phyloP scores from a whole-genome alignment of 2,329 filamentous ascomycete genomes.

The Passalora sequoiae region DNA sequence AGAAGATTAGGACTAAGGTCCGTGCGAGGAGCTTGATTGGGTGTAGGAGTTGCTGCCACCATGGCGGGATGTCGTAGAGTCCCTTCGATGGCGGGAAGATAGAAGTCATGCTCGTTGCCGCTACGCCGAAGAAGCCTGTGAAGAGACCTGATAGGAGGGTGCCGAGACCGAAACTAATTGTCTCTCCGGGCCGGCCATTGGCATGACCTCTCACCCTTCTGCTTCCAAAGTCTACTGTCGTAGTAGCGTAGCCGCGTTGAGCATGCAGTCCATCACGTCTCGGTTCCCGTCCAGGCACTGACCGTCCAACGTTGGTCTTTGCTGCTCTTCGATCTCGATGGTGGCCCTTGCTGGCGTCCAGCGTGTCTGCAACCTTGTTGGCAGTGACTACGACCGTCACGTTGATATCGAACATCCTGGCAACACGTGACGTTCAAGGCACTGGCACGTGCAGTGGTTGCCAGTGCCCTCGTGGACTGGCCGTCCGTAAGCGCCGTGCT shows the following conservation, averaged over 20 bases:
- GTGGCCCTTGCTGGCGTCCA: background rate
- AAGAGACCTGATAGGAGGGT: background rate
- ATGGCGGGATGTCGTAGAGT: slow-evolving; percentile 22
- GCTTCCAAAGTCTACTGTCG: slow-evolving; percentile 1
- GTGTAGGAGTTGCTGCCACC: slow-evolving; percentile 26
- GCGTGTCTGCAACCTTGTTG: background rate
- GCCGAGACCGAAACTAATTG: slow-evolving; percentile 1
- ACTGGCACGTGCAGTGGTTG: too few species aligned
- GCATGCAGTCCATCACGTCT: background rate
- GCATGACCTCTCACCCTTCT: background rate
- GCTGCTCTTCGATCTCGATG: background rate
- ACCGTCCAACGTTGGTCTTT: background rate
- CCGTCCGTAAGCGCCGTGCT: too few species aligned
- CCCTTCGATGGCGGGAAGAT: slow-evolving; percentile 1
- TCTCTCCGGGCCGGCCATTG: background rate
- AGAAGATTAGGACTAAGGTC: slow-evolving; percentile 46
- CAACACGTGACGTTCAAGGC: too few species aligned
- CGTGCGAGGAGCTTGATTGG: slow-evolving; percentile 40
- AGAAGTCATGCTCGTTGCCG: background rate
- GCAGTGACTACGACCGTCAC: slow-evolving; percentile 1
- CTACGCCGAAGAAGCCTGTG: background rate
- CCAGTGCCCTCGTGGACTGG: too few species aligned
- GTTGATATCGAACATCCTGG: background rate
- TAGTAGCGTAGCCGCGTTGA: slow-evolving; percentile 1
- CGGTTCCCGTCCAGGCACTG: background rate